Evolutionary conservation across 805 yeast species (phyloP), one percentile per base, ranked within the genome.

Genomic region (Candida suzukii): DNA sequence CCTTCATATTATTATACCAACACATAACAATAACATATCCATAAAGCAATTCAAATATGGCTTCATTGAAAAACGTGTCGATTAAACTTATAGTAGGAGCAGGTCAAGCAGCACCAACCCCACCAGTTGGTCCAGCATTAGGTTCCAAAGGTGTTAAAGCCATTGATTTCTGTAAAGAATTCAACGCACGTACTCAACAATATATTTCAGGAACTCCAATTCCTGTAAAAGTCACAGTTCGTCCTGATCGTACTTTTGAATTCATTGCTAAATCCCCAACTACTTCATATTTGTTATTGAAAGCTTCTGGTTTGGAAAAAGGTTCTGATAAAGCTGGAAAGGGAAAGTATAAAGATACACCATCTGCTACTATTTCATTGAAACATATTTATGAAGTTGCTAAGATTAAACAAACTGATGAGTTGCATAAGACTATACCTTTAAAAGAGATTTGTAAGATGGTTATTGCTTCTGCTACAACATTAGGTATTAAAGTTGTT

Each of bases 81-180:
- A 88, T 91, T 41, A 93, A 91, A 63, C 76, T 91, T 46, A 80
- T 91, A 39, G 98, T 91, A 4, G 96, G 91, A 9, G 98, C 99
- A 5, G 98, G 98, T 4, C 86, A 88, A 61, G 99, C 99, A 0
- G 93, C 97, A 2, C 98, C 99, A 33, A 83, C 96, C 2, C 99
- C 99, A 24, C 99, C 99, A 7, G 98, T 93, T 24, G 99, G 99
- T 50, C 99, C 99, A 36, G 99, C 98, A 0, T 71, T 93, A 38
- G 99, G 99, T 51, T 91, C 98, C 45, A 91, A 91, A 63, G 99
- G 99, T 71, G 95, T 93, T 37, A 93, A 93, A 61, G 98, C 98
- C 48, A 93, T 93, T 56, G 99, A 93, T 63, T 93, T 93, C 57
- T 91, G 98, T 68, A 93, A 93, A 64, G 98, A 93, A 60, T 93